Base-by-base conservation (phyloP, 768 basidiomycete genomes). In the Boletus coccyginus region DNA sequence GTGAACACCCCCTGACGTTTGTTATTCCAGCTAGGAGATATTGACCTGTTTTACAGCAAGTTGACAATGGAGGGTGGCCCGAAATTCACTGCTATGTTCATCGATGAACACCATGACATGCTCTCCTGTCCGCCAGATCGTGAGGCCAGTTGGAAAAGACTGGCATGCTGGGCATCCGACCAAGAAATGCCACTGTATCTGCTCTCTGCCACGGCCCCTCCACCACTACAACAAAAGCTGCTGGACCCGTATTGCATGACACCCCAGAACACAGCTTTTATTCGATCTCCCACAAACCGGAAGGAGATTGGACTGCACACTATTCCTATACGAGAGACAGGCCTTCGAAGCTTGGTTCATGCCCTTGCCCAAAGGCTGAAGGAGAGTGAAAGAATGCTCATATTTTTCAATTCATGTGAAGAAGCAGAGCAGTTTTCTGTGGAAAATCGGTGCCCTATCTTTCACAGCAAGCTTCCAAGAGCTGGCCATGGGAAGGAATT, bases 381-480 rank as follows among this genome's bases (percentile, higher is more conserved):
- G 17, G 44, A 38, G 13, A 1, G 2, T 10, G 52, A 46, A 39
- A 9, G 44, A 21, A 53, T 53, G 52, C 52, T 53, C 1, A 8
- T 53, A 5, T 53, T 53, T 21, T 45, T 53, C n/a, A 46, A 45
- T 2, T 46, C 36, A 8, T 46, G 44, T 13, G 27, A 39, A 0
- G 44, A 46, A 9, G 44, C 52, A 3, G 52, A 53, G 10, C 43
- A 10, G 14, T 46, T 53, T 39, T 36, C 52, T 0, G 29, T 1
- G 0, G n/a, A 38, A 36, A 46, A 45, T 3, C 52, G 39, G 11
- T 53, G 43, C 14, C 43, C 44, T 29, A 36, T 53, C 13, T 53
- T 53, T 19, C 52, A 53, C 14, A 55, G 53, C 53, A 55, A 49
- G 3, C 53, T 55, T 29, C 41, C 40, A 16, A n/a, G n/a, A n/a